Base-by-base conservation (phyloP, 805 yeast genomes). In the Deakozyma indianensis region DNA sequence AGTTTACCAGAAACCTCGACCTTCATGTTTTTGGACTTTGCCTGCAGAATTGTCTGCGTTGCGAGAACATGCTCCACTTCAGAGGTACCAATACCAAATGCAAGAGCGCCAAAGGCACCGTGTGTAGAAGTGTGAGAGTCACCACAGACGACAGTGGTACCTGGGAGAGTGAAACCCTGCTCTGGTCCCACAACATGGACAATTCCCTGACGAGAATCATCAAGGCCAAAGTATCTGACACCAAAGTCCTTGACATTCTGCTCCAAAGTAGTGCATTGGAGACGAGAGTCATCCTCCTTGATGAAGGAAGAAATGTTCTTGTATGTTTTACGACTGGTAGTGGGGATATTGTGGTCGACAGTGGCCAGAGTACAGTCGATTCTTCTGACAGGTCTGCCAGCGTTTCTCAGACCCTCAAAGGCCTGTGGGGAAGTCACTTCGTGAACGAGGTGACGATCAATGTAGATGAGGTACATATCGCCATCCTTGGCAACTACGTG, bases 341-440 rank as follows among this genome's bases (percentile, higher is more conserved):
- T 92, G 54, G 98, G 99, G 54, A 92, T 92, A 65, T 92, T 92
- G 75, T 92, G 96, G 66, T 90, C 96, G 24, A 86, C 95, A 1
- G 97, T 86, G 44, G 95, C 95, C 54, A 88, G 72, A 45, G 96
- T 86, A 68, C 96, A 84, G 65, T 88, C 96, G 41, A 53, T 70
- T 69, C 98, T 78, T 72, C 98, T 82, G 45, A 92, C 95, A 48
- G 64, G 63, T 71, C 99, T 80, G 42, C 82, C 84, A 15, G 96
- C 95, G 58, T 78, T 82, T 51, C 72, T 75, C 56, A 92, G 74
- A 43, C 98, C 98, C 68, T 92, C 98, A 60, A 92, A 92, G 9
- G 98, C 98, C 67, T 92, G 98, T 28, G 99, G 98, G 23, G 97
- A 90, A 1, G 99, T 92, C 45, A 92, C 99, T 68, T 92, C 98